Percentiles rank a stretch among this genome's conserved stretches.
phyloP scores from a whole-genome alignment of 495 filamentous ascomycete species.

The Recurvomyces mirabilis region DNA sequence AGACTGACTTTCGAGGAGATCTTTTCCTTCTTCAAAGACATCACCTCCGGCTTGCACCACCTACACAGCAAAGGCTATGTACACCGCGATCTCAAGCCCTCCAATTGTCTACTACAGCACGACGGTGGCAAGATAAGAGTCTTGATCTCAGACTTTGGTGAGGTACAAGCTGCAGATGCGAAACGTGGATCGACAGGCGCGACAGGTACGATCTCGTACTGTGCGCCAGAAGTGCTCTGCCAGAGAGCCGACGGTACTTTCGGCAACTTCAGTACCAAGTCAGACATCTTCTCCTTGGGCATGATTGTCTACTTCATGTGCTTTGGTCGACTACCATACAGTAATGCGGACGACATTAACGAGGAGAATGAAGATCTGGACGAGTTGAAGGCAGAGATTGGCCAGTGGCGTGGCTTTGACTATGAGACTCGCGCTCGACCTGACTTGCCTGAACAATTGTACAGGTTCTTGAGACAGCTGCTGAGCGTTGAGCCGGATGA shows the following conservation, averaged over 20 bases:
- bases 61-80: slow-evolving; percentile 91
- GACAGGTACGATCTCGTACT: slow-evolving; percentile 94
- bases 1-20: slow-evolving; percentile 79
- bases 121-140: slow-evolving; percentile 60
- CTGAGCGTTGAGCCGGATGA: slow-evolving; percentile 66
- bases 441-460: slow-evolving; percentile 79
- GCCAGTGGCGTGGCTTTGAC: slow-evolving; percentile 74
- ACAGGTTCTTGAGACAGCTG: slow-evolving; percentile 68
- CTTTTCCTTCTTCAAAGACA: slow-evolving; percentile 92
- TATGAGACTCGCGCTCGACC: slow-evolving; percentile 57
- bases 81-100: slow-evolving; percentile 89
- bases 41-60: slow-evolving; percentile 81
- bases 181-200: slow-evolving; percentile 79
- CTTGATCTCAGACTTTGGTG: slow-evolving; percentile 92
- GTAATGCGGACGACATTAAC: slow-evolving; percentile 66
- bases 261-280: slow-evolving; percentile 90
- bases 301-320: slow-evolving; percentile 99
- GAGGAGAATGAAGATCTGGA: slow-evolving; percentile 95
- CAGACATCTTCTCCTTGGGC: slow-evolving; percentile 89
- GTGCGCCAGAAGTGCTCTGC: slow-evolving; percentile 89
- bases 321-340: slow-evolving; percentile 81
- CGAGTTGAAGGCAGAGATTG: slow-evolving; percentile 73
- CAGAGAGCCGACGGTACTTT: slow-evolving; percentile 56
- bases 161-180: slow-evolving; percentile 73
- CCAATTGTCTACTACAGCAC: slow-evolving; percentile 82